Base-by-base conservation (phyloP, 164 flowering plant genomes). In the Liquidambar formosana region DNA sequence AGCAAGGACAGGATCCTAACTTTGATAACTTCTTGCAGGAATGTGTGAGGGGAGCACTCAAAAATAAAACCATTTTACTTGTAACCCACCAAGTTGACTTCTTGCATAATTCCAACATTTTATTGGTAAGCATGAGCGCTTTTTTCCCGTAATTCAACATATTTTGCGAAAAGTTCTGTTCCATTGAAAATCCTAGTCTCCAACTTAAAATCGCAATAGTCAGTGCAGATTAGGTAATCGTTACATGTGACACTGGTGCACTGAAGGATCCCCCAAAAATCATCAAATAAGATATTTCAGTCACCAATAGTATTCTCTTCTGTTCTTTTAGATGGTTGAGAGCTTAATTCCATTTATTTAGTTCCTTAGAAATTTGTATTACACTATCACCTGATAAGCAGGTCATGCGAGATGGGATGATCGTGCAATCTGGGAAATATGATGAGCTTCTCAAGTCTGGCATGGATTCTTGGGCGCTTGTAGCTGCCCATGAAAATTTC, bases 71-170 rank as follows among this genome's bases (percentile, higher is more conserved):
- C 48, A 78, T 96, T 65, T 64, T 93, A 68, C 95, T 96, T 51
- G 98, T 93, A 5, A 96, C 99, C 4, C 98, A 96, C 71, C 99
- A 96, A 85, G 90, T 96, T 12, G 99, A 96, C 71, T 93, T 96
- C 85, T 74, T 96, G 75, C 94, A 90, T 51, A 92, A 93, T 77
- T 92, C 84, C 43, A 93, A 96, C 76, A 91, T 76, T 57, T 93
- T 96, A 61, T 46, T 87, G 80, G 99, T 93, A 64, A 71, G 93
- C 69, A 0, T 16, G 26, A 22, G 13, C 5, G 1, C 12, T 25
- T 10, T 25, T 53, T n/a, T n/a, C n/a, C n/a, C n/a, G n/a, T n/a
- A n/a, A n/a, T n/a, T n/a, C n/a, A n/a, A n/a, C n/a, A n/a, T n/a
- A n/a, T n/a, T n/a, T n/a, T n/a, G n/a, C n/a, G n/a, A n/a, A n/a